A percentile compares a stretch with the other conserved stretches of the same genome.
These are phyloP conservation scores for Paracoccidioides brasiliensis DNA, from an alignment of 2,329 filamentous ascomycete species.

Conservation along the genomic window DNA sequence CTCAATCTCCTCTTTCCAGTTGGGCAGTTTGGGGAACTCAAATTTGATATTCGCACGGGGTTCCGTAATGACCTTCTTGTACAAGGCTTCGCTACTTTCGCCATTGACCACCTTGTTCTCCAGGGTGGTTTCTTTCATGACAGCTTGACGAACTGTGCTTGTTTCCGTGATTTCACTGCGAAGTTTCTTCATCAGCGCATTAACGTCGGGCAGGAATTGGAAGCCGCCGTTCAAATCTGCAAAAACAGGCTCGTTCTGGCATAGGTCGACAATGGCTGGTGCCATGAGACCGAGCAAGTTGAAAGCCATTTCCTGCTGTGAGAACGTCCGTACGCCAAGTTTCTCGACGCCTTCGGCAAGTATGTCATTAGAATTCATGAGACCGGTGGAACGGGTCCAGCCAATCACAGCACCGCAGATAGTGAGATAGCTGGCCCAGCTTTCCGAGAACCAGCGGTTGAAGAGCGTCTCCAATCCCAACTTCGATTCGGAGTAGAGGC, in stretches of 20 bases:
- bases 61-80: slow-evolving; percentile 87
- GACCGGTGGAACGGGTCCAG: slow-evolving; percentile 94
- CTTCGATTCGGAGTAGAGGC: slow-evolving; percentile 97
- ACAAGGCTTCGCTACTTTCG: slow-evolving; percentile 77
- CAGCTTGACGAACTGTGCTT: slow-evolving; percentile 81
- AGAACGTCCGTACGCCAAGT: slow-evolving; percentile 95
- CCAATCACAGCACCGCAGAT: slow-evolving; percentile 97
- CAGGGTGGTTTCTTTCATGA: slow-evolving; percentile 87
- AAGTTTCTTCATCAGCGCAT: slow-evolving; percentile 83
- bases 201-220: slow-evolving; percentile 92
- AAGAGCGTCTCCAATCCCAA: slow-evolving; percentile 93
- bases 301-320: slow-evolving; percentile 99
- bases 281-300: slow-evolving; percentile 95
- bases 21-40: slow-evolving; percentile 77
- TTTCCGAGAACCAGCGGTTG: slow-evolving; percentile 96
- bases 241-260: slow-evolving; percentile 89
- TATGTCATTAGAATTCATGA: slow-evolving; percentile 97
- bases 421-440: slow-evolving; percentile 93
- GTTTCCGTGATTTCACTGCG: slow-evolving; percentile 92
- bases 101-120: slow-evolving; percentile 98
- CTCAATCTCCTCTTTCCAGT: slow-evolving; percentile 84
- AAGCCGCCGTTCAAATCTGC: slow-evolving; percentile 95
- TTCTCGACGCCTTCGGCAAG: slow-evolving; percentile 94
- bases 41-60: slow-evolving; percentile 97
- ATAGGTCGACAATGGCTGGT: slow-evolving; percentile 83